These are phyloP conservation scores for Vitis hybrid DNA, from an alignment of 177 flowering plant genomes.

Conservation along the genomic window DNA sequence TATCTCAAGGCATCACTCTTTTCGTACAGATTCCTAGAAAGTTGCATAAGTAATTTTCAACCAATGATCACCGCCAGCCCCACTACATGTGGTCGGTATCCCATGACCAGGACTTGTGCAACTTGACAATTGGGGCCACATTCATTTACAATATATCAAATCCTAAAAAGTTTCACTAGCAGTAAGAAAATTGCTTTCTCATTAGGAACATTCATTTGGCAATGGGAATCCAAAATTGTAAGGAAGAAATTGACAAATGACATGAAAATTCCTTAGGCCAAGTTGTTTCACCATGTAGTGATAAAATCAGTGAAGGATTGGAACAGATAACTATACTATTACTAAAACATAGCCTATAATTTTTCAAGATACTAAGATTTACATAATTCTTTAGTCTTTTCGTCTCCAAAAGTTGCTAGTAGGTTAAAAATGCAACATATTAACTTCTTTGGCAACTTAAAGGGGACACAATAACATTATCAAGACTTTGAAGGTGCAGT, in stretches of 20 bases:
- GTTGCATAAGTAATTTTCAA: slow-evolving; percentile 26
- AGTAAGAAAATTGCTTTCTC: no score
- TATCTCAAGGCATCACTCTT: slow-evolving; percentile 21
- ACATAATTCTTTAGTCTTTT: no score
- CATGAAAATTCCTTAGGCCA: no score
- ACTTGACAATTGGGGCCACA: slow-evolving; percentile 21
- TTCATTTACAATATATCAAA: slow-evolving; percentile 3
- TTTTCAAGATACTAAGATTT: no score
- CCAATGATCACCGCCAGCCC: slow-evolving; percentile 30
- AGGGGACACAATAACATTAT: background rate
- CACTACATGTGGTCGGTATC: slow-evolving; percentile 24
- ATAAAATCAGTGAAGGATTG: background rate
- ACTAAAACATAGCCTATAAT: no score
- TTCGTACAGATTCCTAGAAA: slow-evolving; percentile 27
- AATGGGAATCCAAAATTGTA: no score
- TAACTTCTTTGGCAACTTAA: no score
- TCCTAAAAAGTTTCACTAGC: background rate
- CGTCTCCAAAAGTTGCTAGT: no score
- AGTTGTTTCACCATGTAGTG: no score
- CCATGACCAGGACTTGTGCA: slow-evolving; percentile 22
- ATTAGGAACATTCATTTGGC: no score
- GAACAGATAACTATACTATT: background rate
- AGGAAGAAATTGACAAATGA: no score
- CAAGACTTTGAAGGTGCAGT: background rate
- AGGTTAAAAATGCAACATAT: no score